phyloP scores from a whole-genome alignment of 345 rosid species.

The Lumnitzera racemosa region DNA sequence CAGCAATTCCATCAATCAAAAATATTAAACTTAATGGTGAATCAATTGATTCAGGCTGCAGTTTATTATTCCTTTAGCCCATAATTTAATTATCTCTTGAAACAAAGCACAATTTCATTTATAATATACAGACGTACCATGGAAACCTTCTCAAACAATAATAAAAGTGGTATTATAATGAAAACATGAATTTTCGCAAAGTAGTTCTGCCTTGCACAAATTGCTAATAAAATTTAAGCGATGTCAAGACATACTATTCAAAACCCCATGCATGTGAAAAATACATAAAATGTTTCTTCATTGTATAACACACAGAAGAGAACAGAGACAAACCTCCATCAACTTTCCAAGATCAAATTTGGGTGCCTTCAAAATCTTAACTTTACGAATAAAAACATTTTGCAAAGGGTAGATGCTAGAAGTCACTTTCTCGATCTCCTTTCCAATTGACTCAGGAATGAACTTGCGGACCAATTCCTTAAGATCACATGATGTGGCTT shows the following conservation, averaged over 20 bases:
- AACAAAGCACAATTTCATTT: too few relatives aligned
- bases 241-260: neutral
- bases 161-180: too few relatives aligned
- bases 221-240: too few relatives aligned
- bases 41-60: too few relatives aligned
- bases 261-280: neutral
- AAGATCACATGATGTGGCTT: slow-evolving; percentile 75
- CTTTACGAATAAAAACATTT: slow-evolving; percentile 85
- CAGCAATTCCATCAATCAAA: too few relatives aligned
- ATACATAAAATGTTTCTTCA: neutral
- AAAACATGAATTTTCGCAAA: too few relatives aligned
- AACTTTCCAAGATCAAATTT: slow-evolving; percentile 96
- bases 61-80: too few relatives aligned
- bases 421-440: slow-evolving; percentile 88
- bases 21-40: too few relatives aligned
- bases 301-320: neutral
- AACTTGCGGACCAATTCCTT: slow-evolving; percentile 83
- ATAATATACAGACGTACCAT: too few relatives aligned
- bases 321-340: slow-evolving; percentile 54
- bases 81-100: too few relatives aligned
- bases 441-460: slow-evolving; percentile 83
- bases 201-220: too few relatives aligned
- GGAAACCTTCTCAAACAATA: too few relatives aligned
- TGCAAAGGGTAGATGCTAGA: slow-evolving; percentile 74
- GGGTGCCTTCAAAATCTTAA: slow-evolving; percentile 91